Evolutionary conservation across 2,329 filamentous ascomycete genomes (phyloP), one percentile per base, ranked within the genome.

Genomic region (Teratosphaeria destructans): DNA sequence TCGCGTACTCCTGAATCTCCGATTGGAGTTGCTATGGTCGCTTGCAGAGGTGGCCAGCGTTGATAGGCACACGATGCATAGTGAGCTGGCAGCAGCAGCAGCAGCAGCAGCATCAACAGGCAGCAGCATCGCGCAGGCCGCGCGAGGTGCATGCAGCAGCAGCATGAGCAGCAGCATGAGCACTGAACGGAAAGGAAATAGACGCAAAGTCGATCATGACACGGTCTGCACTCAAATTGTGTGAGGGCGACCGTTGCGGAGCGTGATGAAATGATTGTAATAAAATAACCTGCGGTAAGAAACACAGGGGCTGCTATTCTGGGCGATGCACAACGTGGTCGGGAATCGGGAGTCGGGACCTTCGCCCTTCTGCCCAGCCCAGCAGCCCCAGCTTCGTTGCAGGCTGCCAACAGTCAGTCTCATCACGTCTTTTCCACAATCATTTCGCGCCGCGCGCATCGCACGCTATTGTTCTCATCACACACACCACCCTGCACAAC

Each of bases 21-120:
- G 8, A 23, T 52, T 52, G 47, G 34, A 39, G 23, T 23, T 54
- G 58, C 52, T 56, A 55, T 54, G 56, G 58, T 59, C 52, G 58
- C 58, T 54, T 37, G 53, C 27, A 27, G 29, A 53, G 43, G 10
- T 35, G 35, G 23, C 27, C 39, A 19, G 37, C 56, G 5, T 47
- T 39, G 56, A 47, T 27, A 57, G 27, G 35, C 23, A 47, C 16
- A 52, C 34, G 16, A 52, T 52, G 35, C 23, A 52, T 23, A 14
- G 27, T 52, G 27, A 52, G 49, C 16, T 52, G 32, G 29, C 29
- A 47, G 52, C 19, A 43, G 29, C 23, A 3, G 52, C 23, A 23
- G 23, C 23, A 23, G 23, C 2, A 2, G 23, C 23, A 23, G n/a
- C n/a, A n/a, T n/a, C n/a, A n/a, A n/a, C n/a, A n/a, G n/a, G 26